These are phyloP conservation scores for Camellia japonica DNA, from an alignment of 148 eudicot species.

Conservation along the genomic window DNA sequence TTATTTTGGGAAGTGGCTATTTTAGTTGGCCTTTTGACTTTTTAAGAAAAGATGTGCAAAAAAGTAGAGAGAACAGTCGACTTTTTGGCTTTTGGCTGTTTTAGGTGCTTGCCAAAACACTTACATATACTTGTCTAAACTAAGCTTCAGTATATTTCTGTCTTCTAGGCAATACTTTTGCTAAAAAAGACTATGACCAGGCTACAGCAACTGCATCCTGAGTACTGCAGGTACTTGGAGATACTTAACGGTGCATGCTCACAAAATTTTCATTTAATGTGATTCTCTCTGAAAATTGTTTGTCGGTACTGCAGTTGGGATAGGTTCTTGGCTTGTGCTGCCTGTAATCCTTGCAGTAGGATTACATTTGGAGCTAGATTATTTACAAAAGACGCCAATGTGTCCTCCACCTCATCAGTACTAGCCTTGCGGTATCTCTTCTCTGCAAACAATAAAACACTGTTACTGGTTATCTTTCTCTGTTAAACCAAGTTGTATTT, in stretches of 20 bases:
- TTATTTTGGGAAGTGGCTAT: too few species aligned
- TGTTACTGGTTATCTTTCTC: too few species aligned
- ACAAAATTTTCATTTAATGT: not conserved
- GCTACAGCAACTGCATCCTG: slow-evolving; percentile 48
- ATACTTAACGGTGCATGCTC: not conserved
- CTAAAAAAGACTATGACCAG: slow-evolving; percentile 48
- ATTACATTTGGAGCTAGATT: slow-evolving; percentile 54
- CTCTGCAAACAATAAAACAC: not conserved
- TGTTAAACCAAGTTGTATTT: not conserved
- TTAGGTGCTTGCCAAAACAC: too few species aligned
- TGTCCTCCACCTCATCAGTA: slow-evolving; percentile 60
- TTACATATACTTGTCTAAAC: too few species aligned
- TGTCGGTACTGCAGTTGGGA: slow-evolving; percentile 50
- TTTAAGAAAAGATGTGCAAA: too few species aligned
- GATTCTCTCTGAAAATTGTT: not conserved
- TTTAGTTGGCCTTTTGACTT: too few species aligned
- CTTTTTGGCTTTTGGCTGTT: too few species aligned
- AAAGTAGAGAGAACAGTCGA: too few species aligned
- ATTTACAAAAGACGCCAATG: slow-evolving; percentile 54
- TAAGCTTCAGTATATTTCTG: too few species aligned
- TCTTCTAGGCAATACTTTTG: slow-evolving; percentile 57
- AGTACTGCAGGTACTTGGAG: slow-evolving; percentile 47
- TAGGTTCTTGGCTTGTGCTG: slow-evolving; percentile 53
- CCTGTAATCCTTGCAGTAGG: slow-evolving; percentile 56
- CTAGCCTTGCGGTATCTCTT: slow-evolving; percentile 65